A percentile compares a stretch with the other conserved stretches of the same genome.
Conservation (phyloP, 2,329 filamentous ascomycete genomes). For the Akanthomyces lecanii region DNA sequence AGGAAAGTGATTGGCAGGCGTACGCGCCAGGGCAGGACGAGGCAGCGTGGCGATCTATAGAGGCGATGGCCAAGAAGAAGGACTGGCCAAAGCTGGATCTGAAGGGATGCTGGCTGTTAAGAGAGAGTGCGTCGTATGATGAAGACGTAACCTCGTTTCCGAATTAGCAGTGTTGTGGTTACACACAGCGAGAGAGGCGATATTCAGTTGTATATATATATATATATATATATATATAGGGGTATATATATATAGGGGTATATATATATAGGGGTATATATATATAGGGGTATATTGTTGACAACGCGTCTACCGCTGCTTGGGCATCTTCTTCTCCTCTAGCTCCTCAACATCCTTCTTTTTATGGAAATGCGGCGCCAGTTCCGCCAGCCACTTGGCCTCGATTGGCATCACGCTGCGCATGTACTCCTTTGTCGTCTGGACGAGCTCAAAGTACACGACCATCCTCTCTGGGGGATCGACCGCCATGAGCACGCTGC, state of each 20-base stretch:
- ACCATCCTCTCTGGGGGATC: conserved; percentile 77
- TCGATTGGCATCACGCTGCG: conserved; percentile 81
- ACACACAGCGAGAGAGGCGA: background rate
- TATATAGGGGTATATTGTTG: background rate
- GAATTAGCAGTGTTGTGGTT: background rate
- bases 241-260: conserved; percentile 1
- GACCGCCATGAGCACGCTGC: conserved; percentile 70
- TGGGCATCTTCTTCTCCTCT: conserved; percentile 64
- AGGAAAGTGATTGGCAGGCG: background rate
- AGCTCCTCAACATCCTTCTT: conserved; percentile 81
- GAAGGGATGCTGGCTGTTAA: background rate
- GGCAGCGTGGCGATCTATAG: too few species aligned
- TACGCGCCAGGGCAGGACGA: background rate
- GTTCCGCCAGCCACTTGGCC: conserved; percentile 78
- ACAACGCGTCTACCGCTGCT: conserved; percentile 23
- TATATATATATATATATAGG: background rate
- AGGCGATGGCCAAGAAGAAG: background rate
- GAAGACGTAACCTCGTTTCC: background rate
- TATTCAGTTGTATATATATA: background rate
- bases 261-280: background rate
- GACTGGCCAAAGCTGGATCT: background rate
- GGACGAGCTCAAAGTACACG: conserved; percentile 78
- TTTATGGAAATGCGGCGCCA: conserved; percentile 93
- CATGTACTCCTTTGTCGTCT: conserved; percentile 91
- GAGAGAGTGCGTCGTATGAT: background rate